These are phyloP conservation scores for Chionographis japonica DNA, from an alignment of 106 monocot genomes.

Conservation along the genomic window DNA sequence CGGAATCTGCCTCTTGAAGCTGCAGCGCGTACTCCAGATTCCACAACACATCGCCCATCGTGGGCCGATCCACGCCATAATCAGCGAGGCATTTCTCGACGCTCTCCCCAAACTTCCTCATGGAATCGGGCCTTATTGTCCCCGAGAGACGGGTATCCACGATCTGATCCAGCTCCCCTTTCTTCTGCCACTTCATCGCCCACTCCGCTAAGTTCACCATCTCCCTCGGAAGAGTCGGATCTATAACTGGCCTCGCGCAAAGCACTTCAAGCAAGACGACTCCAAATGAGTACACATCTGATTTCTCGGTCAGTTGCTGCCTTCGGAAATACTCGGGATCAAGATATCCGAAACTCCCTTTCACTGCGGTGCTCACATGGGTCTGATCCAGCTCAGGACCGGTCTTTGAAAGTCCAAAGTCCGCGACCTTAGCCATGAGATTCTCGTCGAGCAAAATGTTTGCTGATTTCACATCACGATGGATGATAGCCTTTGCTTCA, in stretches of 20 bases:
- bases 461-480: constrained; percentile 73
- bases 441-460: constrained; percentile 68
- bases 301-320: constrained; percentile 73
- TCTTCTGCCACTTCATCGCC: constrained; percentile 50
- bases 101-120: constrained; percentile 59
- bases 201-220: constrained; percentile 86
- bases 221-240: constrained; percentile 62
- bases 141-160: constrained; percentile 38
- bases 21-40: constrained; percentile 62
- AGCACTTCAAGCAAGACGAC: constrained; percentile 74
- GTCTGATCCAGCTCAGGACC: constrained; percentile 81
- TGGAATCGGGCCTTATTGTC: constrained; percentile 43
- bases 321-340: constrained; percentile 77
- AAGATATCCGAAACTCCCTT: constrained; percentile 83
- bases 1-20: constrained; percentile 44
- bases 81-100: constrained; percentile 72
- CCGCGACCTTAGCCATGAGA: constrained; percentile 69
- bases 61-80: constrained; percentile 54
- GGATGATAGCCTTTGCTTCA: constrained; percentile 60
- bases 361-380: constrained; percentile 77
- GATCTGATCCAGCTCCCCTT: constrained; percentile 49
- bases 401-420: constrained; percentile 71
- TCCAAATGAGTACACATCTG: constrained; percentile 75
- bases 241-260: constrained; percentile 67
- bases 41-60: constrained; percentile 77